phyloP scores from a whole-genome alignment of 2,329 filamentous ascomycete species.

The Podosphaera aphanis region DNA sequence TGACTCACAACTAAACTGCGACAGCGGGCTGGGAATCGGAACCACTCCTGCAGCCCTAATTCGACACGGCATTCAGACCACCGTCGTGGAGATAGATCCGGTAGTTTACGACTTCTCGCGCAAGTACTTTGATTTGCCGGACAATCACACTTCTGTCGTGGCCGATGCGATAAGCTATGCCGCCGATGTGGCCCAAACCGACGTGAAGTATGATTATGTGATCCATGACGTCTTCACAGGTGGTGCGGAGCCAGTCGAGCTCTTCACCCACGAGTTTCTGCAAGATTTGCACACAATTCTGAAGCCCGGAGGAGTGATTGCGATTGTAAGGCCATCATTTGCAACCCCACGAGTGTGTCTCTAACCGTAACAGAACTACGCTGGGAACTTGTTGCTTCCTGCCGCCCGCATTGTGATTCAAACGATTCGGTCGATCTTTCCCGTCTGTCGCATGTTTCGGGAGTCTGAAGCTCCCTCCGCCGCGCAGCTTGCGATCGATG shows the following conservation, averaged over 20 bases:
- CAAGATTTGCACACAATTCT: slow-evolving; percentile 45
- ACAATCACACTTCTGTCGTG: slow-evolving; percentile 58
- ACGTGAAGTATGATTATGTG: slow-evolving; percentile 59
- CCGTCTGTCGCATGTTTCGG: slow-evolving; percentile 76
- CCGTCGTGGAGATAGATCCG: slow-evolving; percentile 84
- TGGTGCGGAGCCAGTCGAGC: slow-evolving; percentile 65
- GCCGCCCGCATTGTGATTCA: slow-evolving; percentile 56
- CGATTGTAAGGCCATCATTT: slow-evolving; percentile 38
- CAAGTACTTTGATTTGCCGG: slow-evolving; percentile 59
- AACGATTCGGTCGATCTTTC: slow-evolving; percentile 64
- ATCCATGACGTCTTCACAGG: slow-evolving; percentile 96
- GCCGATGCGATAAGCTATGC: slow-evolving; percentile 60
- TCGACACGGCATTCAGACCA: slow-evolving; percentile 72
- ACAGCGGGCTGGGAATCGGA: slow-evolving; percentile 69
- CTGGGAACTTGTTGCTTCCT: slow-evolving; percentile 60
- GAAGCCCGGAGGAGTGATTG: slow-evolving; percentile 57
- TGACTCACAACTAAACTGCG: slow-evolving; percentile 8
- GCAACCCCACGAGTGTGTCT: slow-evolving; percentile 3
- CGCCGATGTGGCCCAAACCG: slow-evolving; percentile 19
- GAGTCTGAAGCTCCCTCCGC: slow-evolving; percentile 36
- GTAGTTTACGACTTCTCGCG: slow-evolving; percentile 63
- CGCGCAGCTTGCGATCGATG: slow-evolving; percentile 23
- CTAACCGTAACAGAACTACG: slow-evolving; percentile 49
- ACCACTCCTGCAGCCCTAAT: slow-evolving; percentile 75
- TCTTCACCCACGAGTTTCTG: slow-evolving; percentile 78